Conservation (phyloP, 495 filamentous ascomycete species). For the Penicillium arizonense region DNA sequence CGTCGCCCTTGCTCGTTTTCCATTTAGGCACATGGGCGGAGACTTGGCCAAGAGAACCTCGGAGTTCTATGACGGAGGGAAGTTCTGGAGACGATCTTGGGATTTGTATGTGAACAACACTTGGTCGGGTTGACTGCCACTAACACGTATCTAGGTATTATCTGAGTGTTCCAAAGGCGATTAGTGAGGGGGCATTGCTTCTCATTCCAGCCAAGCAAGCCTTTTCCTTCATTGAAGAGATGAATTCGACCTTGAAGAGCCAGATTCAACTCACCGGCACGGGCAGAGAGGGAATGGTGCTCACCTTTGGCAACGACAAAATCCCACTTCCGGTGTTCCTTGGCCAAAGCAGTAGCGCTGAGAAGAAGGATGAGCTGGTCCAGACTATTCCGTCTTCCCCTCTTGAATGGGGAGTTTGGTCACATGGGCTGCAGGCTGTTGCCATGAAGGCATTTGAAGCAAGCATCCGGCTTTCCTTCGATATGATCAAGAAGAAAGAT, state of each 20-base stretch:
- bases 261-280: conserved; percentile 51
- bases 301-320: conserved; percentile 55
- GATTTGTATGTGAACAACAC: conserved; percentile 61
- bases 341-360: conserved; percentile 46
- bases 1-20: conserved; percentile 55
- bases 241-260: conserved; percentile 52
- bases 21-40: conserved; percentile 55
- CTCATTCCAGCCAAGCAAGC: conserved; percentile 66
- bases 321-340: conserved; percentile 63
- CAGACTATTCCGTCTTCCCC: conserved; percentile 23
- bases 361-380: conserved; percentile 34
- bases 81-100: conserved; percentile 63
- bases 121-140: neutral
- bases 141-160: conserved; percentile 56
- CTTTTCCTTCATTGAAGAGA: conserved; percentile 52
- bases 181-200: conserved; percentile 50
- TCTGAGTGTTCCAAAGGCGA: conserved; percentile 49
- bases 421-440: conserved; percentile 41
- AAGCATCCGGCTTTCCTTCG: conserved; percentile 33
- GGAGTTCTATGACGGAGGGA: conserved; percentile 54
- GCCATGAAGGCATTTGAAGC: conserved; percentile 42
- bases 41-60: conserved; percentile 47
- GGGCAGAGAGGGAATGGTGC: conserved; percentile 45
- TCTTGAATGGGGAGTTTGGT: conserved; percentile 13
- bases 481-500: neutral